Base-by-base conservation (phyloP, 179 eudicot species). In the Sideroxylon spinosum region DNA sequence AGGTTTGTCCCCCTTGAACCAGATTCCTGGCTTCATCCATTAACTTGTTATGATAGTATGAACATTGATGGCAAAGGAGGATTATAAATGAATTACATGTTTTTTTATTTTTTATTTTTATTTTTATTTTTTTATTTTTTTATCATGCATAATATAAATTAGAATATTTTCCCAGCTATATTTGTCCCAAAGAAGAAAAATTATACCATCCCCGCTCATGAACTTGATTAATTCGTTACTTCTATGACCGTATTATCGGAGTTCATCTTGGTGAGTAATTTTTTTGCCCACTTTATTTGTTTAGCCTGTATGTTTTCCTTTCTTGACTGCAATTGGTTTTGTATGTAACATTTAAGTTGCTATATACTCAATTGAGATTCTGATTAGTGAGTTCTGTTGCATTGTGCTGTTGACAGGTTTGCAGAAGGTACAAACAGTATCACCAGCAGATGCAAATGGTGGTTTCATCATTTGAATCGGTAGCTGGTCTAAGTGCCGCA, bases 391-490 rank as follows among this genome's bases (percentile, higher is more conserved):
- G n/a, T 73, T 16, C 23, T 74, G 14, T 81, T 74, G 19, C 57
- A 11, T 55, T 59, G 12, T 63, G 65, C 46, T 48, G 55, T 28
- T 61, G 17, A 26, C 48, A 91, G 97, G 89, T 91, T 75, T 81
- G 86, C 86, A 86, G 83, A 83, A 86, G 92, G 82, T 89, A 89
- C 80, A 91, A 84, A 73, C 92, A 90, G 73, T 91, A 90, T 73
- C 84, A 89, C 57, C 91, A 91, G 75, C 92, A 91, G 74, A 89
- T 89, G 89, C 86, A 89, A 78, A 83, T 90, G 89, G 94, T 89
- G 63, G 86, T 86, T 13, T 84, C 92, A 1, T 87, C 92, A 0
- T 91, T 91, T 66, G 94, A 91, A 69, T 79, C 89, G 0, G 89
- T 90, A 49, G 88, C 94, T 0, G 94, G 93, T 26, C 86, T 89